These are phyloP conservation scores for Parietaria judaica DNA, from an alignment of 306 rosid species.

Conservation along the genomic window DNA sequence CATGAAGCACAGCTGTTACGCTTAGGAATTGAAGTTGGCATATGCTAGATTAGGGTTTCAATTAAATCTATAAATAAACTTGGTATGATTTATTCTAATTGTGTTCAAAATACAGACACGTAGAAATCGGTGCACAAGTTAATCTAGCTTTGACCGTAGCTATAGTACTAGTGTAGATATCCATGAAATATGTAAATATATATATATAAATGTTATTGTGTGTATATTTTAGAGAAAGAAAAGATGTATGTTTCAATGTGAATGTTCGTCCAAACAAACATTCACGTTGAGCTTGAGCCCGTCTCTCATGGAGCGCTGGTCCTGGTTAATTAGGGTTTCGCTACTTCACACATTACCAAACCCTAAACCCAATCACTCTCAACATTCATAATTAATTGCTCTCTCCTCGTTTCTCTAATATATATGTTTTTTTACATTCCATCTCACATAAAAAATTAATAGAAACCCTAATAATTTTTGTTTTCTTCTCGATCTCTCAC, in stretches of 20 bases:
- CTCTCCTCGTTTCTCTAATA: constrained; percentile 4
- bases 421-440: constrained; percentile 2
- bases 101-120: constrained; percentile 6
- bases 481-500: background rate
- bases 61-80: background rate
- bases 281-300: constrained; percentile 50
- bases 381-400: constrained; percentile 22
- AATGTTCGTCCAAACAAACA: constrained; percentile 57
- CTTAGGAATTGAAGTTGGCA: constrained; percentile 17
- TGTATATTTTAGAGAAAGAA: constrained; percentile 11
- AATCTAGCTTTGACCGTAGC: constrained; percentile 18
- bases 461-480: background rate
- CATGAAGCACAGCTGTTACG: background rate
- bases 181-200: background rate
- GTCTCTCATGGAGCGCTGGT: constrained; percentile 39
- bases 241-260: constrained; percentile 44
- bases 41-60: background rate
- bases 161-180: background rate
- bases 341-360: constrained; percentile 7
- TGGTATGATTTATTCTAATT: constrained; percentile 3
- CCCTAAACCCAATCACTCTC: constrained; percentile 9
- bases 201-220: constrained; percentile 17
- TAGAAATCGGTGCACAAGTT: constrained; percentile 7
- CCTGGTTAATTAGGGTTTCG: constrained; percentile 35
- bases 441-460: constrained; percentile 1